Evolutionary conservation across 192 early-diverging fungal species (phyloP).

Genomic region (Entomortierella parvispora): DNA sequence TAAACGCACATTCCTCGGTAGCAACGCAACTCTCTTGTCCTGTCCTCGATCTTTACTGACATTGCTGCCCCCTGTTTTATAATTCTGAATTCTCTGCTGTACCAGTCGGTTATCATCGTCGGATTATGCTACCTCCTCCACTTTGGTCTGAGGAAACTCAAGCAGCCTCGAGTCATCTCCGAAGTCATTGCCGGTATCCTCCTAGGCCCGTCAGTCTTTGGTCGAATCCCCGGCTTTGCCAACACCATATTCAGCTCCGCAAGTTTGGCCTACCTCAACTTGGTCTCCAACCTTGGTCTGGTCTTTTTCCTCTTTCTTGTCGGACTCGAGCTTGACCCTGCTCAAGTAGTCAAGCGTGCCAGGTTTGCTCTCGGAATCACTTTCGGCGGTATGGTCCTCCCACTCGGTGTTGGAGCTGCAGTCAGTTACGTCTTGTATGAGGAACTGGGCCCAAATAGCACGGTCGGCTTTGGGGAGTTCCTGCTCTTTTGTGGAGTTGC

Average conservation of each 20-base stretch:
- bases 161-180: constrained; percentile 90
- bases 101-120: constrained; percentile 73
- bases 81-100: not conserved
- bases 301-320: constrained; percentile 91
- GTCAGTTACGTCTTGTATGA: constrained; percentile 78
- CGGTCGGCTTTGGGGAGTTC: constrained; percentile 73
- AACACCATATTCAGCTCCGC: constrained; percentile 75
- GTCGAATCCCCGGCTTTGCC: constrained; percentile 74
- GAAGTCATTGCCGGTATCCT: constrained; percentile 93
- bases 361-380: constrained; percentile 72
- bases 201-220: constrained; percentile 88
- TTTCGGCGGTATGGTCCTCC: constrained; percentile 81
- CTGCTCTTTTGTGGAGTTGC: constrained; percentile 90
- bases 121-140: constrained; percentile 75
- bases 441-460: constrained; percentile 52
- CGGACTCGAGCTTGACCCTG: constrained; percentile 85
- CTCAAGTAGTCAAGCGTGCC: constrained; percentile 63
- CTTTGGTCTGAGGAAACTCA: constrained; percentile 64
- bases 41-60: not conserved
- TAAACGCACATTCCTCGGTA: constrained; percentile 53
- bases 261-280: constrained; percentile 76
- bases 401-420: constrained; percentile 82
- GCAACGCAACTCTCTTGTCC: not conserved
- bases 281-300: constrained; percentile 90
- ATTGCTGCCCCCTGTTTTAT: not conserved